Evolutionary conservation across 2,329 filamentous ascomycete genomes (phyloP), one percentile per base, ranked within the genome.

Genomic region (Aspergillus quadrilineatus): DNA sequence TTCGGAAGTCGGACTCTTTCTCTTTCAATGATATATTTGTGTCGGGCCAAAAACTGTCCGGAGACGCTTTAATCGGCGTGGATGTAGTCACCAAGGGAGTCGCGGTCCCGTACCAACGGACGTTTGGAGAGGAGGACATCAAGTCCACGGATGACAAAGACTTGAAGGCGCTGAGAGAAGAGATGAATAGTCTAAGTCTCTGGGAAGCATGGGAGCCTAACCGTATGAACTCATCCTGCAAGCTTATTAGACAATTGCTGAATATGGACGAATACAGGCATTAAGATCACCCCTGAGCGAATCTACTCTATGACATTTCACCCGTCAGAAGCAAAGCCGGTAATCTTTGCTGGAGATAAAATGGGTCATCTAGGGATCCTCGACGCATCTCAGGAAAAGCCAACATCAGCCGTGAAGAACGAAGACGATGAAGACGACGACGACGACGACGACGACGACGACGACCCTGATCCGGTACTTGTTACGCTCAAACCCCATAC

Each of bases 331-430:
- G 86, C 92, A 2, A 97, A 97, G 67, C 86, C 92, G 0, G 79
- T 99, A 2, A 82, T 97, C 1, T 95, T 99, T 69, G 93, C 93
- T 0, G 93, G 93, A 9, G 94, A 99, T 67, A 99, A 99, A 71
- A 83, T 95, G 62, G 93, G 94, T 1, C 89, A 91, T 26, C 80
- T 97, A 57, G 94, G 94, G 0, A 85, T 99, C 1, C 93, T 97
- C 53, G 93, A 99, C 69, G 92, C 88, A 1, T 69, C 2, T 68
- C 82, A 46, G 70, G 78, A 62, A 72, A 79, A 63, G 76, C 80
- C n/a, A 77, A 82, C 43, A 28, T 61, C 64, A 2, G 51, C 49
- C 26, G 54, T 59, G 32, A 67, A 65, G 34, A 63, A 69, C n/a
- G 86, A 89, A 4, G 86, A 89, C 29, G 83, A 90, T 7, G 83